Evolutionary conservation across 805 yeast genomes (phyloP).

Genomic region (Pachysolen tannophilus): DNA sequence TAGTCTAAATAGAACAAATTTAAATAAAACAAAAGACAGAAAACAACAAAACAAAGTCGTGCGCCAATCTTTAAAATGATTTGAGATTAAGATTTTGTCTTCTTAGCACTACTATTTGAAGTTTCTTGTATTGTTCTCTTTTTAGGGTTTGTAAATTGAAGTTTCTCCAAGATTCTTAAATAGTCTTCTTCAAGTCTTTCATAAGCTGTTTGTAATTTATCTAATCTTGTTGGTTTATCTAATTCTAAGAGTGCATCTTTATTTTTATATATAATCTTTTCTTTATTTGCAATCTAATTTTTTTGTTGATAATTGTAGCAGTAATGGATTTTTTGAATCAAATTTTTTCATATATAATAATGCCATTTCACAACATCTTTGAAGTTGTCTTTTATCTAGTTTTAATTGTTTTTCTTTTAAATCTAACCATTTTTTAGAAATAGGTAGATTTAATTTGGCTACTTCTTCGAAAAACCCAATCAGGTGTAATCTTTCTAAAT

Average conservation of each 20-base stretch:
- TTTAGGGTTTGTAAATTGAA: constrained; percentile 13
- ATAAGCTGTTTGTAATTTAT: constrained; percentile 71
- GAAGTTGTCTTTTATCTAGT: constrained; percentile 71
- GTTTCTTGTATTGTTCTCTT: constrained; percentile 2
- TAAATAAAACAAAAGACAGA: too few relatives aligned
- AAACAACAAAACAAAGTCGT: too few relatives aligned
- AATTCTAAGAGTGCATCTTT: constrained; percentile 66
- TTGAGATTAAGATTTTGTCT: too few relatives aligned
- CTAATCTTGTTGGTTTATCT: constrained; percentile 54
- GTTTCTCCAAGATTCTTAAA: constrained; percentile 38
- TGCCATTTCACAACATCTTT: constrained; percentile 71
- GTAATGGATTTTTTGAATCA: constrained; percentile 11
- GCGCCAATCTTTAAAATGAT: too few relatives aligned
- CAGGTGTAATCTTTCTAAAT: constrained; percentile 43
- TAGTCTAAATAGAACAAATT: too few relatives aligned
- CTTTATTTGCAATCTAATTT: constrained; percentile 58
- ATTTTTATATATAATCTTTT: constrained; percentile 72
- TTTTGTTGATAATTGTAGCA: constrained; percentile 22
- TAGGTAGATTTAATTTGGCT: constrained; percentile 16
- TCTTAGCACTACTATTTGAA: too few relatives aligned
- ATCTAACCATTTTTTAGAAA: constrained; percentile 29
- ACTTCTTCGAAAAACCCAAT: constrained; percentile 21
- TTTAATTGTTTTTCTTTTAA: constrained; percentile 36
- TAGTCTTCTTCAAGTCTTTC: constrained; percentile 66
- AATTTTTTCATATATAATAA: constrained; percentile 29